These are phyloP conservation scores for Porphyridium purpureum DNA, from an alignment of 23 red algal species.

Conservation along the genomic window DNA sequence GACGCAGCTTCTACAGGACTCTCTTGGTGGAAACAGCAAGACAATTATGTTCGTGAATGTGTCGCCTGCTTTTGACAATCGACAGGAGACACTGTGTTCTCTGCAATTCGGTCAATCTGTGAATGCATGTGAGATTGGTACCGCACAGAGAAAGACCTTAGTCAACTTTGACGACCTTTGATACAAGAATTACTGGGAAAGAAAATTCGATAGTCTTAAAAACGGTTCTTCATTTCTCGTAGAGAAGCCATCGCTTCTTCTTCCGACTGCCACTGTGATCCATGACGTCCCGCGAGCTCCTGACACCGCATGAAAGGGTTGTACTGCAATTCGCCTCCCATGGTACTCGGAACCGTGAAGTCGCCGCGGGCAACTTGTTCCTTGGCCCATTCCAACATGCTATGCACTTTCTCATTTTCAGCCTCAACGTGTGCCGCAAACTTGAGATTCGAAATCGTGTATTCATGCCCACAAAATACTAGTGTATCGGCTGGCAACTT, in stretches of 20 bases:
- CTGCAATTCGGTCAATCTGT: slow-evolving; percentile 87
- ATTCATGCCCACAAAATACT: slow-evolving; percentile 98
- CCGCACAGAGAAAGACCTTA: too few species aligned
- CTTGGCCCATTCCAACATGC: slow-evolving; percentile 46
- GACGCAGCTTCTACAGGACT: slow-evolving; percentile 89
- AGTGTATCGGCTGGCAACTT: slow-evolving; percentile 36
- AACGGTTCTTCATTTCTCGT: too few species aligned
- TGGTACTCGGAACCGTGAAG: slow-evolving; percentile 71
- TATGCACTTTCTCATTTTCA: slow-evolving; percentile 23
- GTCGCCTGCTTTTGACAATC: slow-evolving; percentile 47
- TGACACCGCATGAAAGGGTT: slow-evolving; percentile 99
- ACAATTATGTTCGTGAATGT: slow-evolving; percentile 99
- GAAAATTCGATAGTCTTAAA: too few species aligned
- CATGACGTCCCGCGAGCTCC: too few species aligned
- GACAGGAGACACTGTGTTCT: slow-evolving; percentile 68
- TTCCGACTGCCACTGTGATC: too few species aligned
- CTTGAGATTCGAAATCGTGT: slow-evolving; percentile 80
- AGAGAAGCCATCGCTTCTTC: too few species aligned
- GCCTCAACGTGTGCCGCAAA: slow-evolving; percentile 77
- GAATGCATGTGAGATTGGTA: slow-evolving; percentile 91
- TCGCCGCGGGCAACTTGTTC: too few species aligned
- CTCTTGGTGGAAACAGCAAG: slow-evolving; percentile 83
- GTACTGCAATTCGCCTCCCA: slow-evolving; percentile 59
- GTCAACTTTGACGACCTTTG: too few species aligned
- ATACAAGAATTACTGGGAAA: too few species aligned